Evolutionary conservation across 495 filamentous ascomycete species (phyloP).

Genomic region (Penicillium antarcticum): DNA sequence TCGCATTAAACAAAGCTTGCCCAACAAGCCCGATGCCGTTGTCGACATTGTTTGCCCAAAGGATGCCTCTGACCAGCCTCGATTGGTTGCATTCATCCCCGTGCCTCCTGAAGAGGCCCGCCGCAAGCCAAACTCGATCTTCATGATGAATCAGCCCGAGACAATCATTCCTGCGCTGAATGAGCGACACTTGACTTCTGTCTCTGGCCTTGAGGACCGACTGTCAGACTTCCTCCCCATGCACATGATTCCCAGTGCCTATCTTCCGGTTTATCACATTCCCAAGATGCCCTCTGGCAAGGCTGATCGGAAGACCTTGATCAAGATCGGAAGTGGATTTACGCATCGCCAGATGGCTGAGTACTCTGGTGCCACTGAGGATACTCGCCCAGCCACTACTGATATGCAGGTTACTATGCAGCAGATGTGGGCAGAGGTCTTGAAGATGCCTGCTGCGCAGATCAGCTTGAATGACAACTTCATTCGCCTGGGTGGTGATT

Average conservation of each 20-base stretch:
- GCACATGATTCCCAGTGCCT: conserved; percentile 46
- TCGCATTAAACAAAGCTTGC: conserved; percentile 14
- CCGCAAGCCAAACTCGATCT: conserved; percentile 6
- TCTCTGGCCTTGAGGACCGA: background rate
- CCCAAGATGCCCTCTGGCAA: conserved; percentile 42
- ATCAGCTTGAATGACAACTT: conserved; percentile 33
- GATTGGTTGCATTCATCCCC: conserved; percentile 8
- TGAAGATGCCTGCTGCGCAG: conserved; percentile 11
- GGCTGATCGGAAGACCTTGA: conserved; percentile 29
- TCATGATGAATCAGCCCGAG: conserved; percentile 1
- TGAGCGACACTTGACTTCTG: background rate
- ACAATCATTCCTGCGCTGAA: background rate
- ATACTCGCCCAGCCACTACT: background rate
- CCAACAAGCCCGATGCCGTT: conserved; percentile 5
- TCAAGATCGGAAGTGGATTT: conserved; percentile 1
- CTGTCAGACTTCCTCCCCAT: conserved; percentile 18
- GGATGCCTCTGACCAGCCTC: conserved; percentile 10
- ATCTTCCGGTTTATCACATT: conserved; percentile 35
- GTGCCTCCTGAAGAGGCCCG: conserved; percentile 2
- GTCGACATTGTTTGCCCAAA: conserved; percentile 10
- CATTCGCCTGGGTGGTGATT: conserved; percentile 55
- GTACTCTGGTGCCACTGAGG: conserved; percentile 6
- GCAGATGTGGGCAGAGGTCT: conserved; percentile 16
- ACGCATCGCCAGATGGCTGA: conserved; percentile 10
- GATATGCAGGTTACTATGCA: conserved; percentile 11